Conservation (phyloP, 257 asterid species). For the Ajuga chamaepitys region DNA sequence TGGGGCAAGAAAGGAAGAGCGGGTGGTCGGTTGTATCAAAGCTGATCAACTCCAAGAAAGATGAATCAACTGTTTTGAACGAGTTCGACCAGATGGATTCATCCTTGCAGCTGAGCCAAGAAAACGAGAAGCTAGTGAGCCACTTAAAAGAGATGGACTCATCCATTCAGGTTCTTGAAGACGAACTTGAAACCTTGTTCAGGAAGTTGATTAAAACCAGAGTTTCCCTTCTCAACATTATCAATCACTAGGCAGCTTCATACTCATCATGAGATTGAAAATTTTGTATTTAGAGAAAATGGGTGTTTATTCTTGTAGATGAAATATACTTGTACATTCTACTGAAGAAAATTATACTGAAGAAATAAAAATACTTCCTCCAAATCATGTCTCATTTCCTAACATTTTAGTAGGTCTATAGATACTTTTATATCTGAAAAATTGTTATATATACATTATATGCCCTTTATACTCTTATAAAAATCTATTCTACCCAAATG, state of each 20-base stretch:
- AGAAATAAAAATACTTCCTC: neutral
- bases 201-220: constrained; percentile 28
- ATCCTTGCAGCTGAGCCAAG: constrained; percentile 1
- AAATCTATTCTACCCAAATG: too few species aligned
- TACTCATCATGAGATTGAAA: neutral
- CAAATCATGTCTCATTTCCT: neutral
- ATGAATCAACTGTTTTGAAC: neutral
- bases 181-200: constrained; percentile 21
- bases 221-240: constrained; percentile 29
- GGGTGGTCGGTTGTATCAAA: constrained; percentile 21
- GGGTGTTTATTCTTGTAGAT: neutral
- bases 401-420: too few species aligned
- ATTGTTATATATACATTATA: neutral
- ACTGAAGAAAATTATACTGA: neutral
- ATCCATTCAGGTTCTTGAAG: constrained; percentile 21
- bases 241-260: constrained; percentile 14
- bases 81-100: constrained; percentile 18
- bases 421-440: too few species aligned
- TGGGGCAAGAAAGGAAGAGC: constrained; percentile 12
- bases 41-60: constrained; percentile 12
- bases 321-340: neutral
- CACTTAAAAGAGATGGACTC: constrained; percentile 22
- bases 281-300: too few species aligned
- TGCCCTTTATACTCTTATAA: too few species aligned
- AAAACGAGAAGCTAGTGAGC: constrained; percentile 7